phyloP scores from a whole-genome alignment of 108 stramenopile genomes.

The Pseudonitzschia delicatissima region DNA sequence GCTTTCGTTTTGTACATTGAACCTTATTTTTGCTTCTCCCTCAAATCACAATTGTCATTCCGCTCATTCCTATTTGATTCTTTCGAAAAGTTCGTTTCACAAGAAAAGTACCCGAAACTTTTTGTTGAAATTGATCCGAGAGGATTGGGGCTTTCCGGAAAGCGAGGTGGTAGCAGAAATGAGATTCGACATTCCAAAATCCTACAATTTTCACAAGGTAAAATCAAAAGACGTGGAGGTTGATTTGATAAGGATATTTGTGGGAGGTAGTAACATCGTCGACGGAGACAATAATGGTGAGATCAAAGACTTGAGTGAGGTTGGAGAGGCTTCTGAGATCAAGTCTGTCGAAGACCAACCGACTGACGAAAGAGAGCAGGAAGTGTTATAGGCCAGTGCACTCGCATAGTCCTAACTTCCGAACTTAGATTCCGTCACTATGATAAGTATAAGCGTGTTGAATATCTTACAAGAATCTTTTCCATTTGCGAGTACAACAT shows the following conservation, averaged over 20 bases:
- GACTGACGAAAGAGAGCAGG: too few species aligned
- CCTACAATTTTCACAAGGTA: conserved; percentile 90
- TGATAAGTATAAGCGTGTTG: too few species aligned
- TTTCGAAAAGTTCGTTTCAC: conserved; percentile 59
- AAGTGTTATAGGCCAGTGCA: too few species aligned
- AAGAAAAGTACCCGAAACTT: conserved; percentile 89
- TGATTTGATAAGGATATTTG: conserved; percentile 75
- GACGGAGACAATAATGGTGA: neutral
- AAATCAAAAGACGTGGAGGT: conserved; percentile 89
- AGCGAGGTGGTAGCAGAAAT: conserved; percentile 89
- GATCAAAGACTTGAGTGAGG: neutral
- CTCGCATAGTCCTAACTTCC: too few species aligned
- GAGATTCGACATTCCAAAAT: conserved; percentile 91
- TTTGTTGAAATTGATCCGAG: conserved; percentile 51
- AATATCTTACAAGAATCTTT: too few species aligned
- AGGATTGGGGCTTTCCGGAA: conserved; percentile 65
- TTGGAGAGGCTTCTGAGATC: too few species aligned
- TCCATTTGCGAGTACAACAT: too few species aligned
- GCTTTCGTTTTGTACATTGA: neutral
- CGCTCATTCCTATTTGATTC: neutral
- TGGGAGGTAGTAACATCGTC: neutral
- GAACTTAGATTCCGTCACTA: too few species aligned
- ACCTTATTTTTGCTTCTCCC: neutral
- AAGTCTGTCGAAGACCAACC: too few species aligned
- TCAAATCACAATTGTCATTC: too few species aligned